A percentile compares a stretch with the other conserved stretches of the same genome.
phyloP scores from a whole-genome alignment of 1,284 basidiomycete genomes.

The Ustilago tritici region DNA sequence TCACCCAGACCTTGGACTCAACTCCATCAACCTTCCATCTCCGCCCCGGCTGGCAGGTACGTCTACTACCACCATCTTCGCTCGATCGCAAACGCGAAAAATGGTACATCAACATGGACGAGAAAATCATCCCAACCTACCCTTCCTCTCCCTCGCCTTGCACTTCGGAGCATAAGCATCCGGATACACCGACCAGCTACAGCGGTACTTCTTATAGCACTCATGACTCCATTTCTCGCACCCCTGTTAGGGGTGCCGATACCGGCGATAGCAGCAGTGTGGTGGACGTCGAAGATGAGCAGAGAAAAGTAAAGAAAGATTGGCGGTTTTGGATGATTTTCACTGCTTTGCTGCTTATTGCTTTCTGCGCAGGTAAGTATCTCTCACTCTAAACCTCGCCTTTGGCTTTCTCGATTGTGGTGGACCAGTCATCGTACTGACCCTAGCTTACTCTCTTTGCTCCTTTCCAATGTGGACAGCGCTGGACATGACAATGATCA shows the following conservation, averaged over 20 bases:
- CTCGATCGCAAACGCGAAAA: not conserved
- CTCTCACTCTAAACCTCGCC: not conserved
- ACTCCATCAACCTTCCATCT: not conserved
- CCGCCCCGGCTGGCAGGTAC: not conserved
- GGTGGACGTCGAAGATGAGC: not conserved
- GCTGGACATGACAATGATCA: constrained; percentile 57
- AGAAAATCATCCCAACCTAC: not conserved
- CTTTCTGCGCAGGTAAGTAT: constrained; percentile 11
- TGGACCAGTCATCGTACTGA: not conserved
- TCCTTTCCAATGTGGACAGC: not conserved
- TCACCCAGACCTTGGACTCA: no score
- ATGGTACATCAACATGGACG: constrained; percentile 5
- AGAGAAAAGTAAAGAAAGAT: constrained; percentile 24
- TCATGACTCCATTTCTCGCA: not conserved
- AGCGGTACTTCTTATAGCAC: not conserved
- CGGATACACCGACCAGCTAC: not conserved
- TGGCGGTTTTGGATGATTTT: constrained; percentile 35
- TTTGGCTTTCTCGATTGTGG: not conserved
- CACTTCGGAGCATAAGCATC: not conserved
- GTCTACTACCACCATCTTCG: not conserved
- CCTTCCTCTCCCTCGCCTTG: not conserved
- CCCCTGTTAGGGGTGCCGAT: not conserved
- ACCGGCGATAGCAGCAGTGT: not conserved
- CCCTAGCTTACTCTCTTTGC: not conserved
- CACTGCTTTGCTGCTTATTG: constrained; percentile 17